Base-by-base conservation (phyloP, 2,329 filamentous ascomycete genomes). In the Aspergillus fructus region DNA sequence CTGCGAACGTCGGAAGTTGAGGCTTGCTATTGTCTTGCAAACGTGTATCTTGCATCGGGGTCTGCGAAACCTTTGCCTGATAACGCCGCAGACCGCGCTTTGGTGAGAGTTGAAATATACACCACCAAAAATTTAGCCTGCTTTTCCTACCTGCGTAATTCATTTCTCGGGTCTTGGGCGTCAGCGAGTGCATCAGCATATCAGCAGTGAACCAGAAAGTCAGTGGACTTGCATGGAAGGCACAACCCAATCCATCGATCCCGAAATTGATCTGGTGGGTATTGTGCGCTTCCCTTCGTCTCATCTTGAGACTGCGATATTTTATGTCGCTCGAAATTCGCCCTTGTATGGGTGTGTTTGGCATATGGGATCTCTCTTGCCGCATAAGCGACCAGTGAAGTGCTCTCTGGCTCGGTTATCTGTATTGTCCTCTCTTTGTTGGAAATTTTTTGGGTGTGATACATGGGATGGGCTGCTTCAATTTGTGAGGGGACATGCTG, bases 181-280 rank as follows among this genome's bases (percentile, higher is more conserved):
- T 78, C 77, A 82, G 80, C 80, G 80, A 83, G 81, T 79, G 76
- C 73, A 81, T 77, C 76, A 79, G 79, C 78, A 71, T 75, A 71
- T 68, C 69, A 74, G 64, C 71, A 79, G 73, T 68, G 72, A 61
- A 74, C 65, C 62, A 60, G 56, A 60, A 46, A 27, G 30, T 43
- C 39, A 30, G n/a, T 42, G 13, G 43, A 21, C 37, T 40, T 58
- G 33, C 23, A 39, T 23, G 34, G 40, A 49, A 43, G 33, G 30
- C 46, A 34, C 45, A 30, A 39, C 13, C 24, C 40, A 15, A 40
- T 40, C 19, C 17, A 21, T 40, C 7, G 19, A 41, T 50, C 21
- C 17, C n/a, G 37, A 21, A 33, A 15, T 46, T 21, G n/a, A 13
- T 27, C 40, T n/a, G n/a, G 30, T 33, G 30, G 41, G 49, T 17